phyloP scores from a whole-genome alignment of 495 filamentous ascomycete genomes.

The Parathielavia appendiculata region DNA sequence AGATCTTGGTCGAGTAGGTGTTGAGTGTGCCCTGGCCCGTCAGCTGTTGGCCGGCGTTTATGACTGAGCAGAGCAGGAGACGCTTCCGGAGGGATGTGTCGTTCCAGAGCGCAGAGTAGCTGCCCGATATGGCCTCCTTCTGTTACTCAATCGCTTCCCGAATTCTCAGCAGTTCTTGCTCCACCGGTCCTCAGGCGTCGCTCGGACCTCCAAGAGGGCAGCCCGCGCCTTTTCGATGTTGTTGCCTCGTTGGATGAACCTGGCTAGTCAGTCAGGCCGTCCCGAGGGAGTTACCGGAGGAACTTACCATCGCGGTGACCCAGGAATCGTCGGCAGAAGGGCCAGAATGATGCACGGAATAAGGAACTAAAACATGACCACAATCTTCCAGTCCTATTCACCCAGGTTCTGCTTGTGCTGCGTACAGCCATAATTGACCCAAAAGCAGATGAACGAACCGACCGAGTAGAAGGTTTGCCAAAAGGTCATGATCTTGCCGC shows the following conservation, averaged over 20 bases:
- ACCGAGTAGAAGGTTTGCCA: slow-evolving; percentile 5
- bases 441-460: slow-evolving; percentile 1
- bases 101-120: neutral
- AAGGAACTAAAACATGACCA: neutral
- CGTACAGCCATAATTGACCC: neutral
- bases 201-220: neutral
- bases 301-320: neutral
- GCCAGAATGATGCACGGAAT: neutral
- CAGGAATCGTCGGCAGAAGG: neutral
- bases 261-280: too few species aligned
- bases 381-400: slow-evolving; percentile 4
- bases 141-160: neutral
- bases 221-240: neutral
- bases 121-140: neutral
- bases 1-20: slow-evolving; percentile 1
- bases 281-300: too few species aligned
- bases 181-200: neutral
- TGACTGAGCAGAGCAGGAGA: neutral
- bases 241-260: neutral
- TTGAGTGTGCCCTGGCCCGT: slow-evolving; percentile 2
- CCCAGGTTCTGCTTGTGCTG: neutral
- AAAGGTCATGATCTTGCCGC: slow-evolving; percentile 1
- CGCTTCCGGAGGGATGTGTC: neutral
- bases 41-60: slow-evolving; percentile 1
- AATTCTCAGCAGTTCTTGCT: neutral